Evolutionary conservation across 139 green algal genomes (phyloP), one percentile per base, ranked within the genome.

Genomic region (Volvox reticuliferus): DNA sequence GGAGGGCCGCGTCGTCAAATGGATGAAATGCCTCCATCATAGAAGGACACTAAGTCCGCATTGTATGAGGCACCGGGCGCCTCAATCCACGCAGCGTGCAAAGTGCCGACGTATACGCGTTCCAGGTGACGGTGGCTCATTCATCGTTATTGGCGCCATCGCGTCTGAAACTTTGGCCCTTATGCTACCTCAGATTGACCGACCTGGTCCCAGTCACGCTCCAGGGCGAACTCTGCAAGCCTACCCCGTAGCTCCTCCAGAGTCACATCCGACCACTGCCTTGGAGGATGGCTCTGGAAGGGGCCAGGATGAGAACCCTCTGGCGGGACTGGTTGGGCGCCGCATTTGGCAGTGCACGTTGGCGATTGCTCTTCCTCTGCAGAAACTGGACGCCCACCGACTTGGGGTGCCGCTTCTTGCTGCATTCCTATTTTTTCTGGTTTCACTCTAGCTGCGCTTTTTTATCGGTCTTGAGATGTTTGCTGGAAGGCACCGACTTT

Each of bases 161-260:
- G 65, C 12, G 3, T 30, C 21, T 28, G 21, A 73, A 24, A 73
- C 12, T 28, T 73, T 28, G 65, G 65, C 6, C 65, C 21, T 24
- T 28, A 73, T 5, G 65, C 12, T 30, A 28, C 65, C 65, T 28
- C 12, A 50, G 18, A 65, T 33, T 13, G 12, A 30, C 67, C 36
- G 17, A 89, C 85, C 85, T 82, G 37, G 17, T 95, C 67, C 96
- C 96, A 98, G 69, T 96, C 91, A 22, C 96, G 62, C 13, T 96
- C 96, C 1, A 18, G 32, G 0, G 93, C 92, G 91, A 98, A 98
- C 0, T 79, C 33, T 1, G 61, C n/a, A 19, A 96, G 63, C 0
- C 50, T 78, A 0, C 18, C 14, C 3, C 96, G 90, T 0, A 98
- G 88, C 21, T 93, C 21, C 44, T 97, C 89, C 55, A 97, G 84